These are phyloP conservation scores for Tylopilus vinaceipallidus DNA, from an alignment of 768 basidiomycete genomes.

Conservation along the genomic window DNA sequence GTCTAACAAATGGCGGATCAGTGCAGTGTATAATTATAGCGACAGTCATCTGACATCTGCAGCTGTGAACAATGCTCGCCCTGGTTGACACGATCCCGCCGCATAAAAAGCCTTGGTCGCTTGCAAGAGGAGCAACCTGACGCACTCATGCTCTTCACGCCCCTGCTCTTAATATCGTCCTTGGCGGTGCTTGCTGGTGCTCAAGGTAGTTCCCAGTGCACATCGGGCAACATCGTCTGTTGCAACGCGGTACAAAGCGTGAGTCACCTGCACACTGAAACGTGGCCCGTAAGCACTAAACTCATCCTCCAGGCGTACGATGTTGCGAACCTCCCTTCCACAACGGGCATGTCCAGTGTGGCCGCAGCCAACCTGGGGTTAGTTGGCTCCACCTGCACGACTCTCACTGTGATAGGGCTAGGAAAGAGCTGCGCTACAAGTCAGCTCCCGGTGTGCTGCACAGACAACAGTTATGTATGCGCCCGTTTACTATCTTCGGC, in stretches of 20 bases:
- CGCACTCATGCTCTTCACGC: conserved; percentile 1
- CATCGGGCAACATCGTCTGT: conserved; percentile 11
- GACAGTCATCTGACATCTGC: background rate
- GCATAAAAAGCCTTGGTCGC: background rate
- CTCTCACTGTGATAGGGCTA: conserved; percentile 12
- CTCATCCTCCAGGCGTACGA: conserved; percentile 4
- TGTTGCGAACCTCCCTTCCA: background rate
- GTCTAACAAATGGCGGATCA: background rate
- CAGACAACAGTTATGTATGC: conserved; percentile 14
- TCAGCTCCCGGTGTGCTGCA: conserved; percentile 14
- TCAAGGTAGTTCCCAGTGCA: conserved; percentile 7
- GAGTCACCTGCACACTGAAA: background rate
- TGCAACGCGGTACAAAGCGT: conserved; percentile 9
- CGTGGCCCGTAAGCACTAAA: background rate
- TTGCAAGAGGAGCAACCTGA: background rate
- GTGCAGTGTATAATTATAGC: background rate
- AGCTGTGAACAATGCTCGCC: background rate
- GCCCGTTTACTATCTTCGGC: background rate
- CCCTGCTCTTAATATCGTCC: conserved; percentile 4
- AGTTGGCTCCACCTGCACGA: conserved; percentile 9
- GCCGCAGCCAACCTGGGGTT: conserved; percentile 13
- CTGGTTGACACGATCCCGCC: background rate
- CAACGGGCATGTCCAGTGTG: conserved; percentile 8
- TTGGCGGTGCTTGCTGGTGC: conserved; percentile 4
- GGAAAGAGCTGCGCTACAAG: conserved; percentile 10